Evolutionary conservation across 2,329 filamentous ascomycete species (phyloP), one percentile per base, ranked within the genome.

Genomic region (Aspergillus sp.): DNA sequence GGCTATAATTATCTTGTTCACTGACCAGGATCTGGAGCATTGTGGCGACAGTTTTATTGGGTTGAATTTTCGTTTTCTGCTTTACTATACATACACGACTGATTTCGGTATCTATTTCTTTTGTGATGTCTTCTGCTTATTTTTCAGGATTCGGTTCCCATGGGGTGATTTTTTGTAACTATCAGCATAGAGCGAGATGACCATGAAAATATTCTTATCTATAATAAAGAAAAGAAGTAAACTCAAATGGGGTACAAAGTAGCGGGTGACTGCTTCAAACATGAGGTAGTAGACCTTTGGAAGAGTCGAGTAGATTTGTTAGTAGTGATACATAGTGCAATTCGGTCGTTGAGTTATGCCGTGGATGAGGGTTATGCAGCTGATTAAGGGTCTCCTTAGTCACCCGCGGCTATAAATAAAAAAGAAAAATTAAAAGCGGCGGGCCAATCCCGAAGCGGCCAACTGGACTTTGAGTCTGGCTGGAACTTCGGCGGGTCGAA

Each of bases 91-190:
- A 47, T 62, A 55, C 41, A 58, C 54, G 49, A 55, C 25, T 41
- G 45, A 61, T 66, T 63, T 66, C 62, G 64, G 64, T 60, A 51
- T 48, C 48, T 49, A 30, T 25, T 58, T 54, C 45, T 49, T 57
- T 25, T 52, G 50, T 60, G 38, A 19, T 30, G 13, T 17, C 4
- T 21, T 25, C 3, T 36, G 21, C 8, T 36, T 13, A 36, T 13
- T 36, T 23, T 28, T 53, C 17, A 8, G 36, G 36, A 12, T 17
- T 8, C 30, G 36, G 36, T 43, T 25, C 32, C 39, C 28, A 23
- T 19, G 43, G 23, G 15, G 21, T n/a, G n/a, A 30, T 0, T 55
- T 30, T 10, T 30, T 23, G 39, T 55, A 23, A 21, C 12, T 32
- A 25, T 23, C 53, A 47, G n/a, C 43, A 47, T 55, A 36, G 36